These are phyloP conservation scores for Venustampulla echinocandica DNA, from an alignment of 495 filamentous ascomycete species.

Conservation along the genomic window DNA sequence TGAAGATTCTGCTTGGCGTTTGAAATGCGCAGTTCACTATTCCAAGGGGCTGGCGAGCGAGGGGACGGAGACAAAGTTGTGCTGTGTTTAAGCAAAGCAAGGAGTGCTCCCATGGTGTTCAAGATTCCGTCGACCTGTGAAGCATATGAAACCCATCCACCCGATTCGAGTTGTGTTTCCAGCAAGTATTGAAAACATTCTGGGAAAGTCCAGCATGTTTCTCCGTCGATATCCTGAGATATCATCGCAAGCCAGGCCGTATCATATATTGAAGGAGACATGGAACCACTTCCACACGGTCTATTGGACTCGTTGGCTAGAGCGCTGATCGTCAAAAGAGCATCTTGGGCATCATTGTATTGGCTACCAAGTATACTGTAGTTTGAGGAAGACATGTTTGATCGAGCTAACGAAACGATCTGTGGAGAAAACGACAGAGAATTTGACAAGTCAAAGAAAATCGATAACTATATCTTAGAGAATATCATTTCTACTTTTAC, in stretches of 20 bases:
- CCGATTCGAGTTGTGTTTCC: constrained; percentile 3
- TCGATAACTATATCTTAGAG: no score
- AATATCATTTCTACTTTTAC: no score
- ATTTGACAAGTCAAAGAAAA: no score
- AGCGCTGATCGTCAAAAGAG: neutral
- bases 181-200: neutral
- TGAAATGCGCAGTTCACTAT: neutral
- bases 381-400: no score
- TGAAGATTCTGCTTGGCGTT: neutral
- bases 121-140: constrained; percentile 28
- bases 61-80: neutral
- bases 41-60: neutral
- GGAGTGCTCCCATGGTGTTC: constrained; percentile 27
- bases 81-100: constrained; percentile 22
- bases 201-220: constrained; percentile 9
- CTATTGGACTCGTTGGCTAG: neutral
- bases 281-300: neutral
- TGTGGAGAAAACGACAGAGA: no score
- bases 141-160: constrained; percentile 25
- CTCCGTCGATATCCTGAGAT: constrained; percentile 13
- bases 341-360: neutral
- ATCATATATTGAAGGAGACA: constrained; percentile 33
- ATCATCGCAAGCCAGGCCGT: constrained; percentile 42
- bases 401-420: no score
- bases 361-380: no score